Evolutionary conservation across 352 stramenopile genomes (phyloP).

Genomic region (Pythium rishiriense): DNA sequence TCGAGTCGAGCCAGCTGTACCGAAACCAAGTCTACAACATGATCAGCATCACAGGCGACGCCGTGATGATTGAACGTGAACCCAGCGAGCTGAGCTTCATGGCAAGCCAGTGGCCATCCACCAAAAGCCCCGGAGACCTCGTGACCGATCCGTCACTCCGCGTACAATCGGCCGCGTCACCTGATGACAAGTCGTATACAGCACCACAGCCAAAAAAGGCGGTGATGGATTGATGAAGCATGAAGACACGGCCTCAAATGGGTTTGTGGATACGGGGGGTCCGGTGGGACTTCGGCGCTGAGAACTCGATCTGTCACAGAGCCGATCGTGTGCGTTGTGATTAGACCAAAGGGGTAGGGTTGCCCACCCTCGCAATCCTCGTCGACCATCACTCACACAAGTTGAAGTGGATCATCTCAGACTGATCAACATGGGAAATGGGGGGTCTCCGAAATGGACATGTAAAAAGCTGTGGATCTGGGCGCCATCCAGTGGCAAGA

Average conservation of each 20-base stretch:
- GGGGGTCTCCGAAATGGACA: no score
- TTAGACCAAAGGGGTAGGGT: conserved; percentile 6
- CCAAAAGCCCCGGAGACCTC: not conserved
- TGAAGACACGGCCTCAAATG: no score
- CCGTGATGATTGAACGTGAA: conserved; percentile 78
- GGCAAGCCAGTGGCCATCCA: conserved; percentile 16
- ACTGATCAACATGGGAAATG: no score
- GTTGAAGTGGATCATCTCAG: conserved; percentile 8
- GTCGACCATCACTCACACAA: conserved; percentile 6
- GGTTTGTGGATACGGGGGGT: no score
- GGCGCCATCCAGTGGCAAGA: not conserved
- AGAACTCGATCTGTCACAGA: no score
- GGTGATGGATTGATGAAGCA: no score
- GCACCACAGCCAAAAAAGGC: not conserved
- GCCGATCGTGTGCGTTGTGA: not conserved
- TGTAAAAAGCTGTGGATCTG: no score
- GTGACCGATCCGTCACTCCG: not conserved
- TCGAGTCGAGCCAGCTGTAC: conserved; percentile 86
- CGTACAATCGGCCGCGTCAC: not conserved
- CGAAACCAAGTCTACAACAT: conserved; percentile 93
- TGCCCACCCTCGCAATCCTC: not conserved
- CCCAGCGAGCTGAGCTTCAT: conserved; percentile 32
- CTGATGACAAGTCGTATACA: conserved; percentile 1
- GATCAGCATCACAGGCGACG: conserved; percentile 89
- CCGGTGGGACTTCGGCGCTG: no score